A percentile compares a stretch with the other conserved stretches of the same genome.
Conservation (phyloP, 371 early-diverging fungal species). For the Mucor ambiguus region DNA sequence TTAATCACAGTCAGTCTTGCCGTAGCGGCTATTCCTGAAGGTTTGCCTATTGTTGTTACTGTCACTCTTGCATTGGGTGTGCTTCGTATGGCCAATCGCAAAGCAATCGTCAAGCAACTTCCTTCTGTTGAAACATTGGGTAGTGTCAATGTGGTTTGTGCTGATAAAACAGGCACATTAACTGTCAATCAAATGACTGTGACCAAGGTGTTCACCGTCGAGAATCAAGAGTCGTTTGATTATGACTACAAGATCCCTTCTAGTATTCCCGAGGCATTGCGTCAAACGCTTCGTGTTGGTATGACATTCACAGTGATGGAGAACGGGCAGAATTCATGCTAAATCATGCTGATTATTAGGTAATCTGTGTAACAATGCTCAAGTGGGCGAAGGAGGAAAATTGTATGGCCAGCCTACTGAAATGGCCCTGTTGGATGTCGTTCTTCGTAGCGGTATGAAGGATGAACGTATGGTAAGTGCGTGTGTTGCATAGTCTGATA, state of each 20-base stretch:
- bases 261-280: slow-evolving; percentile 45
- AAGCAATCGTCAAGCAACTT: slow-evolving; percentile 89
- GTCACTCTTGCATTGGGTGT: slow-evolving; percentile 91
- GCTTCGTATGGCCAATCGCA: slow-evolving; percentile 85
- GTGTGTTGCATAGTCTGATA: not conserved
- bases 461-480: slow-evolving; percentile 68
- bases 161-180: slow-evolving; percentile 93
- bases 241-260: slow-evolving; percentile 53
- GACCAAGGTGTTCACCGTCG: slow-evolving; percentile 69
- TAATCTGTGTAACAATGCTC: slow-evolving; percentile 80
- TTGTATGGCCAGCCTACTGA: slow-evolving; percentile 86
- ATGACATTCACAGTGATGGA: slow-evolving; percentile 11
- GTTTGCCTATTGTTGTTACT: slow-evolving; percentile 91
- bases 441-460: slow-evolving; percentile 42
- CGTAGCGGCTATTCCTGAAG: slow-evolving; percentile 96
- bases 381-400: slow-evolving; percentile 64
- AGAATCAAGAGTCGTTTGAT: slow-evolving; percentile 65
- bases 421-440: slow-evolving; percentile 79
- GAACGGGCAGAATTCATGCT: not conserved
- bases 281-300: slow-evolving; percentile 63
- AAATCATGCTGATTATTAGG: slow-evolving; percentile 27
- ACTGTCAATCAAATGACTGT: slow-evolving; percentile 89
- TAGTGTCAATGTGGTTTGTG: slow-evolving; percentile 85
- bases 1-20: slow-evolving; percentile 70
- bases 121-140: slow-evolving; percentile 93